Conservation (phyloP, 805 yeast genomes). For the Candida insectalens region DNA sequence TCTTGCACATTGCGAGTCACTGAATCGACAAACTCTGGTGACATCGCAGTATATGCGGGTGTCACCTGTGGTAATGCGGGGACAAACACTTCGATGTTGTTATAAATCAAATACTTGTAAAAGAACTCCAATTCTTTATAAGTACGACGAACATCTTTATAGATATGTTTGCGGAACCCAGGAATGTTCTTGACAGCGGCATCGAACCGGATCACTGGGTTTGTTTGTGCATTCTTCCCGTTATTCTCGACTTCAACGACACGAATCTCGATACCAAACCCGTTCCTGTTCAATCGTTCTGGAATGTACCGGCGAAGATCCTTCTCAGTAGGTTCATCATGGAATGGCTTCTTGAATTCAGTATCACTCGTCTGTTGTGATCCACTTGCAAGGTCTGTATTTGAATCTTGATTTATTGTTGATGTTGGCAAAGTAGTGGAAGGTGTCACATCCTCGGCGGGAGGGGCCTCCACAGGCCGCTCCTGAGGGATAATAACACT, state of each 20-base stretch:
- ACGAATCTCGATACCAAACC: constrained; percentile 37
- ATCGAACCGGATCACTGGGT: constrained; percentile 73
- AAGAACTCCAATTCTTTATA: constrained; percentile 68
- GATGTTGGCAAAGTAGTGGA: neutral
- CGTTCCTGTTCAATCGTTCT: constrained; percentile 33
- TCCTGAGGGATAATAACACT: constrained; percentile 13
- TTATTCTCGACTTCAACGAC: constrained; percentile 65
- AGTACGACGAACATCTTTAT: constrained; percentile 72
- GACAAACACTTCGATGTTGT: constrained; percentile 86
- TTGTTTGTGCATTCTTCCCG: constrained; percentile 41
- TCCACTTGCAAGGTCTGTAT: constrained; percentile 4
- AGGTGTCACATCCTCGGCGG: neutral
- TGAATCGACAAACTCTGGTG: constrained; percentile 65
- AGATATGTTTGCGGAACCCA: constrained; percentile 58
- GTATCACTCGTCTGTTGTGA: constrained; percentile 5
- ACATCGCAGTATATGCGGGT: constrained; percentile 75
- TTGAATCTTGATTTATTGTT: neutral
- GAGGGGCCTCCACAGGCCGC: neutral
- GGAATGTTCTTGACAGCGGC: constrained; percentile 51
- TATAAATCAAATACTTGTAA: constrained; percentile 66
- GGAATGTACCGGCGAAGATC: constrained; percentile 40
- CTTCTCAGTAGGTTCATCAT: constrained; percentile 24
- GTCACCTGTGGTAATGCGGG: constrained; percentile 75
- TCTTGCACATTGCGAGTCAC: constrained; percentile 55
- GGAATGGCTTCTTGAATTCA: constrained; percentile 14